These are phyloP conservation scores for Lepidium aucheri DNA, from an alignment of 345 rosid species.

Conservation along the genomic window DNA sequence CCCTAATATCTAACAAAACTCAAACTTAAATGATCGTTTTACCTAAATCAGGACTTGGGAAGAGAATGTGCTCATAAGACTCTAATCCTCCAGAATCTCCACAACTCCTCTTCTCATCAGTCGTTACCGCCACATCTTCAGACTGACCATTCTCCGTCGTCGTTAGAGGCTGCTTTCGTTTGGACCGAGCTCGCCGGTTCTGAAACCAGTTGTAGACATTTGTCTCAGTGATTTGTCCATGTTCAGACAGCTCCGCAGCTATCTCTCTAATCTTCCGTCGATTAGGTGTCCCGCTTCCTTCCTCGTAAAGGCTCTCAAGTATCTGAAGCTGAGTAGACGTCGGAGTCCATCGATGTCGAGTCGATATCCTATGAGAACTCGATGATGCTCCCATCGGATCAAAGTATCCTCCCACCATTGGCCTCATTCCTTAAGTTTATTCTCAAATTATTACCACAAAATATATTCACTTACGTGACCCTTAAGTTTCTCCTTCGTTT, in stretches of 20 bases:
- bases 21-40: not conserved
- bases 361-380: constrained; percentile 36
- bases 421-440: constrained; percentile 33
- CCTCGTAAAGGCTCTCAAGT: constrained; percentile 47
- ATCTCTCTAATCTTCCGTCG: constrained; percentile 54
- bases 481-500: not conserved
- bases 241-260: constrained; percentile 36
- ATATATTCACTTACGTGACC: not conserved
- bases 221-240: constrained; percentile 61
- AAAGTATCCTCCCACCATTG: constrained; percentile 25
- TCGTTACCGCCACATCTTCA: constrained; percentile 23
- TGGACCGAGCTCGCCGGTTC: constrained; percentile 66
- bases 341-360: constrained; percentile 77
- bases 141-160: not conserved
- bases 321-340: constrained; percentile 47
- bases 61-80: constrained; percentile 27
- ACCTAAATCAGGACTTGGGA: constrained; percentile 37
- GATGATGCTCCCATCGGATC: constrained; percentile 35
- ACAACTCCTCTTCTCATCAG: constrained; percentile 30
- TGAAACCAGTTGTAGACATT: constrained; percentile 84
- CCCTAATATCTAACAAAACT: not conserved
- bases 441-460: not conserved
- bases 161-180: constrained; percentile 39
- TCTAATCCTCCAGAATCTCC: constrained; percentile 25
- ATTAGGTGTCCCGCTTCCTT: constrained; percentile 49